Conservation (phyloP, 2,329 filamentous ascomycete genomes). For the Sordariomycetes sp. region DNA sequence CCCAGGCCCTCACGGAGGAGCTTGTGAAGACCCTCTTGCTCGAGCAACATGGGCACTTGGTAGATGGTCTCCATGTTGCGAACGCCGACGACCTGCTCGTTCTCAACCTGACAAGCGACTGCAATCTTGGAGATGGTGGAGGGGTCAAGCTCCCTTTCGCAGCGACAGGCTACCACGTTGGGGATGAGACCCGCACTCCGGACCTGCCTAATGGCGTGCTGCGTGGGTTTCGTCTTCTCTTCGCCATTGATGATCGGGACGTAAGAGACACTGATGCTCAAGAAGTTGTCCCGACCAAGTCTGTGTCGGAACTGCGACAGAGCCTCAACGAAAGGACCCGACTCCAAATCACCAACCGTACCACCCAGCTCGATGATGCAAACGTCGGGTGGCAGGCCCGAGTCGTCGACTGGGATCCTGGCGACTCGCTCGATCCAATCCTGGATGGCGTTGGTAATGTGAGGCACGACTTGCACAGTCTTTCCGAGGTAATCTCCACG, state of each 20-base stretch:
- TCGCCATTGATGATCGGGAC: constrained; percentile 63
- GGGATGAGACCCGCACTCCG: constrained; percentile 70
- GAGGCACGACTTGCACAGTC: constrained; percentile 80
- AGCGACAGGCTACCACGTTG: constrained; percentile 79
- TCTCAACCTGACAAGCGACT: constrained; percentile 77
- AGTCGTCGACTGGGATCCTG: constrained; percentile 77
- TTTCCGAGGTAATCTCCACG: constrained; percentile 73
- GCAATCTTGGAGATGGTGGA: constrained; percentile 80
- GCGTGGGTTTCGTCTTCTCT: constrained; percentile 96
- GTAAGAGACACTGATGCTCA: constrained; percentile 83
- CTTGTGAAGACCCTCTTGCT: constrained; percentile 66
- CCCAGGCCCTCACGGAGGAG: constrained; percentile 58
- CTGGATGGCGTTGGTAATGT: constrained; percentile 85
- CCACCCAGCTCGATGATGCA: constrained; percentile 61
- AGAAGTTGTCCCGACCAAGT: constrained; percentile 55
- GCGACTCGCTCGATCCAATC: constrained; percentile 88
- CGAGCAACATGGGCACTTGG: constrained; percentile 86
- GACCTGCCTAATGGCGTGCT: constrained; percentile 77
- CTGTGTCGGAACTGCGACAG: constrained; percentile 68
- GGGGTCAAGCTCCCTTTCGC: constrained; percentile 65
- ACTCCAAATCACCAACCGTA: constrained; percentile 70
- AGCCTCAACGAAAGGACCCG: constrained; percentile 80
- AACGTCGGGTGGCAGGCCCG: constrained; percentile 74
- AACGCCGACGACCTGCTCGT: constrained; percentile 80
- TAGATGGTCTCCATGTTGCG: constrained; percentile 86